Evolutionary conservation across 2,329 filamentous ascomycete genomes (phyloP), one percentile per base, ranked within the genome.

Genomic region (Colletotrichum paranaense): DNA sequence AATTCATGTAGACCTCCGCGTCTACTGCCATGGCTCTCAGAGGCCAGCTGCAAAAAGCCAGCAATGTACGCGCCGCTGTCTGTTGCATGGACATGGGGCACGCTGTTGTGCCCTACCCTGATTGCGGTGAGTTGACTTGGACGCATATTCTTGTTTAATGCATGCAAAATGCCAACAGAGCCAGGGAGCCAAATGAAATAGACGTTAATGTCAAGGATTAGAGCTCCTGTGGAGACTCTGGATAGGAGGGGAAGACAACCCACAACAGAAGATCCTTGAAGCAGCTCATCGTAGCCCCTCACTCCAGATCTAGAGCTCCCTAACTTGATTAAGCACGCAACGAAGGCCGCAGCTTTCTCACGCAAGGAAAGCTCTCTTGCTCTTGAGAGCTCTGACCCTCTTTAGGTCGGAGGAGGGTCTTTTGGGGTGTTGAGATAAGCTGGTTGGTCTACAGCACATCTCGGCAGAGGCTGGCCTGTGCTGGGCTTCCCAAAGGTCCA

Each of bases 381-480:
- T 24, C 30, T 49, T 8, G 19, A 49, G 42, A n/a, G 42, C 42
- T 22, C 12, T 11, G 3, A 22, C 22, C 19, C 42, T 22, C 19
- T 22, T 4, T 22, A 3, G 32, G 4, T 35, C 11, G 32, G 11
- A 12, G 32, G 32, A 35, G 32, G 19, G 42, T 14, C 2, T 28
- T 6, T 35, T 42, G 32, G 6, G 11, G 8, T 28, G 11, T 68
- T 6, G 9, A 35, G 65, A 68, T 68, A 68, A 62, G 49, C 57
- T 12, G 28, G 52, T 58, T 68, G 69, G 65, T 8, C 14, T 14
- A 63, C 22, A 14, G 9, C 12, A 22, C 28, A 68, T 72, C 69
- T 72, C 49, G 69, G 69, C 69, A 58, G 30, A 26, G 32, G 46
- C 14, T 64, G n/a, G 30, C 7, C 60, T 19, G 30, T 38, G n/a